These are phyloP conservation scores for Calonectria pseudoreteaudii DNA, from an alignment of 2,329 filamentous ascomycete species.

Conservation along the genomic window DNA sequence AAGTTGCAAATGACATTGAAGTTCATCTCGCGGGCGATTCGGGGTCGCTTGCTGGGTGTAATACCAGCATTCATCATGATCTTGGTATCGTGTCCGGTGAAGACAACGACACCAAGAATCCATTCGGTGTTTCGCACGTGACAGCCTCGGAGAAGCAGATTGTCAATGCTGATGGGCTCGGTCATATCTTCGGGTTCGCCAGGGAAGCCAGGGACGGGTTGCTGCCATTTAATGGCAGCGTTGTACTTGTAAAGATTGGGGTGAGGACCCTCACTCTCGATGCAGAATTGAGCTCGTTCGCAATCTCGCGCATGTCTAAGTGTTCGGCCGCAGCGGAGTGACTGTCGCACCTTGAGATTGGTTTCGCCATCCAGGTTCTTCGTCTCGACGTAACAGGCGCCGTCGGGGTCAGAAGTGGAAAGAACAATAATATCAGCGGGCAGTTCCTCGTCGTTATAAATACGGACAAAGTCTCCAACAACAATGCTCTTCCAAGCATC, in stretches of 20 bases:
- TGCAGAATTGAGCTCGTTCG: conserved; percentile 85
- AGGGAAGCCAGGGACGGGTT: conserved; percentile 73
- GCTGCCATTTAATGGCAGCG: conserved; percentile 88
- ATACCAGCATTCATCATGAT: conserved; percentile 99
- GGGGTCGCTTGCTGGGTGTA: conserved; percentile 92
- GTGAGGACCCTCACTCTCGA: conserved; percentile 92
- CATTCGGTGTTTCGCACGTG: conserved; percentile 96
- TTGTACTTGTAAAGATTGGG: conserved; percentile 97
- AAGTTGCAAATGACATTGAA: conserved; percentile 99
- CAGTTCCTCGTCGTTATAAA: conserved; percentile 96
- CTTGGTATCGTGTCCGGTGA: conserved; percentile 96
- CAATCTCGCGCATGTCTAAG: conserved; percentile 93
- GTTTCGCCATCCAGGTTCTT: conserved; percentile 99
- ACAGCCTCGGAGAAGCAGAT: conserved; percentile 91
- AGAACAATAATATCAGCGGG: conserved; percentile 94
- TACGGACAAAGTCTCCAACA: conserved; percentile 94
- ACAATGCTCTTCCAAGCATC: conserved; percentile 96
- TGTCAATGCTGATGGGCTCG: conserved; percentile 95
- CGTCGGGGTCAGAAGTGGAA: conserved; percentile 92
- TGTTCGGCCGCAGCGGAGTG: conserved; percentile 84
- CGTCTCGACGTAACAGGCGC: conserved; percentile 96
- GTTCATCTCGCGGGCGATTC: conserved; percentile 93
- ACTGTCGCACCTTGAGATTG: conserved; percentile 94
- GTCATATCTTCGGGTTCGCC: conserved; percentile 81
- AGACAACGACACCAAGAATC: conserved; percentile 91